Conservation (phyloP, 2,329 filamentous ascomycete species). For the Ophiostoma sp. region DNA sequence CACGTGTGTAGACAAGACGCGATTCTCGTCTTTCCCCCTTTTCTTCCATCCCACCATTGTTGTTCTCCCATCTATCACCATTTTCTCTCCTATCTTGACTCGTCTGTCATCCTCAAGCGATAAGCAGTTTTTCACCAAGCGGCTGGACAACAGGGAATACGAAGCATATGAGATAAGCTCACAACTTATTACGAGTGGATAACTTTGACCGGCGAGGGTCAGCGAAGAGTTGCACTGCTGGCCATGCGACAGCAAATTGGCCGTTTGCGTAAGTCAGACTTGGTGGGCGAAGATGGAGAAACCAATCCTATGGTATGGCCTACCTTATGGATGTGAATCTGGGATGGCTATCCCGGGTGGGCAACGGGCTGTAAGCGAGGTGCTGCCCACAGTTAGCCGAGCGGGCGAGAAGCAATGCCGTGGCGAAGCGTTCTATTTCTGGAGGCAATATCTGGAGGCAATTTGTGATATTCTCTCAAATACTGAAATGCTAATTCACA, state of each 20-base stretch:
- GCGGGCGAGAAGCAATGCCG: constrained; percentile 4
- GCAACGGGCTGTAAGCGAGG: not conserved
- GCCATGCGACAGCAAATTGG: not conserved
- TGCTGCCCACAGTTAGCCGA: constrained; percentile 14
- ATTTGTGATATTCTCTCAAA: constrained; percentile 4
- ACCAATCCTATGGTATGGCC: not conserved
- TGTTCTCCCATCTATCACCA: not conserved
- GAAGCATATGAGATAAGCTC: no score
- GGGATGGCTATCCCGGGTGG: not conserved
- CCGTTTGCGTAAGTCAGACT: not conserved
- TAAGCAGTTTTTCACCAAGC: not conserved
- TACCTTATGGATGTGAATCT: not conserved
- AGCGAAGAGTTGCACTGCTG: not conserved
- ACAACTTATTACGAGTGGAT: not conserved
- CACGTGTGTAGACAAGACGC: no score
- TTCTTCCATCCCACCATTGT: not conserved
- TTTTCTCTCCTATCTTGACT: no score
- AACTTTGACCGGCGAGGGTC: not conserved
- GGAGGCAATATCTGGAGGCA: constrained; percentile 15
- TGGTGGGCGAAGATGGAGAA: not conserved
- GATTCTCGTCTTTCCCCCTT: no score
- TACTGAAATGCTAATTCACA: not conserved
- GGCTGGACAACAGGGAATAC: no score
- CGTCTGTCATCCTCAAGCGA: not conserved
- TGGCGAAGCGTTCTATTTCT: constrained; percentile 9